These are phyloP conservation scores for Termitomyces sp. DNA, from an alignment of 1,284 basidiomycete genomes.

Conservation along the genomic window DNA sequence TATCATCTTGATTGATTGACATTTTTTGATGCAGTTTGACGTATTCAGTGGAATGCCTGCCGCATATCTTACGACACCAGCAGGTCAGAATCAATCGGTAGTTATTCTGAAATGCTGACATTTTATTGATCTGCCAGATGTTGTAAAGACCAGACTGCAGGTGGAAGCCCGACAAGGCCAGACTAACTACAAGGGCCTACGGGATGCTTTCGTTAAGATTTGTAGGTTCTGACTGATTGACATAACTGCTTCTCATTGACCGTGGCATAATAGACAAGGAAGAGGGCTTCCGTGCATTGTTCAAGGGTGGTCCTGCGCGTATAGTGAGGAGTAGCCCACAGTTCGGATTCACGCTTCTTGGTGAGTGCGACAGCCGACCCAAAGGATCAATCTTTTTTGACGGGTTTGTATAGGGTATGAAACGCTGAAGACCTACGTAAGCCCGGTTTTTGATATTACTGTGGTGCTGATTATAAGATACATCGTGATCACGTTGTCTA, in stretches of 20 bases:
- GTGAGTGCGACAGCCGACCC: conserved; percentile 22
- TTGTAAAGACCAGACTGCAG: conserved; percentile 98
- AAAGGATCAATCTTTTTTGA: not conserved
- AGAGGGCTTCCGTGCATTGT: conserved; percentile 86
- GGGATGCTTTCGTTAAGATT: conserved; percentile 89
- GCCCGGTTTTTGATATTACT: conserved; percentile 22
- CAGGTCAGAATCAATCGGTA: conserved; percentile 44
- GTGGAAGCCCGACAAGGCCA: conserved; percentile 93
- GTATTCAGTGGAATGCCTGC: conserved; percentile 86
- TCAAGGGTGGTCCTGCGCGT: conserved; percentile 94
- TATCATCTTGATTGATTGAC: conserved; percentile 20
- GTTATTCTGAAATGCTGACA: conserved; percentile 18
- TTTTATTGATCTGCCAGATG: conserved; percentile 53
- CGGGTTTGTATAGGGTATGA: conserved; percentile 31
- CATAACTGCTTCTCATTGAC: conserved; percentile 2
- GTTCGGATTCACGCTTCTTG: conserved; percentile 91
- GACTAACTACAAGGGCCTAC: conserved; percentile 87
- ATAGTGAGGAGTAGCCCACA: conserved; percentile 84
- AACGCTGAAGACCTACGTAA: conserved; percentile 41
- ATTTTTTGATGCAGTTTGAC: conserved; percentile 24
- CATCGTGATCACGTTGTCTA: conserved; percentile 21
- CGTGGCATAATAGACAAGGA: conserved; percentile 56
- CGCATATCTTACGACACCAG: conserved; percentile 81
- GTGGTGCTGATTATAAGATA: conserved; percentile 5
- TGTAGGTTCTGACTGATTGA: conserved; percentile 37